These are phyloP conservation scores for Phyllosticta citribraziliensis DNA, from an alignment of 2,329 filamentous ascomycete genomes.

Conservation along the genomic window DNA sequence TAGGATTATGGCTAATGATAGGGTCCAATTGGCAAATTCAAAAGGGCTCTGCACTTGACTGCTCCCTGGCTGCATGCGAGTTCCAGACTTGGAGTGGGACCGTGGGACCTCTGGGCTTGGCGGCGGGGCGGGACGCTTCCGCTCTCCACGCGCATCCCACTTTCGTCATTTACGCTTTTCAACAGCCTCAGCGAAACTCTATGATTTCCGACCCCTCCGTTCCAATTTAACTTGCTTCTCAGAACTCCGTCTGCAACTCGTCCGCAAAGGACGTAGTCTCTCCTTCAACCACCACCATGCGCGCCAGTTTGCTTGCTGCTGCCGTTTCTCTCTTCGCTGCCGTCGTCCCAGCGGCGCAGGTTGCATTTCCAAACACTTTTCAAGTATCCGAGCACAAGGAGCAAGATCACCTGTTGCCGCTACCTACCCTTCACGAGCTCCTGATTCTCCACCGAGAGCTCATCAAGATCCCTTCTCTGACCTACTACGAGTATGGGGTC, in stretches of 20 bases:
- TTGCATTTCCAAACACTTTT: neutral
- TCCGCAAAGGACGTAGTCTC: neutral
- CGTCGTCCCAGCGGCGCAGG: neutral
- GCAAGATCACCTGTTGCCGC: neutral
- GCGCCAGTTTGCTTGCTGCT: neutral
- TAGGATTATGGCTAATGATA: neutral
- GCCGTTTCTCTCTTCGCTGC: neutral
- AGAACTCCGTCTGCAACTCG: neutral
- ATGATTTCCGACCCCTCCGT: neutral
- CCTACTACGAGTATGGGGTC: conserved; percentile 57
- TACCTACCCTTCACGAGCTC: conserved; percentile 35
- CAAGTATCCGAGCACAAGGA: neutral
- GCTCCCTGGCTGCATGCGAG: neutral
- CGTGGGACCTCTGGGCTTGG: neutral
- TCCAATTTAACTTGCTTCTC: neutral
- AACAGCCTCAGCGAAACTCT: neutral
- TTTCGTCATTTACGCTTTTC: conserved; percentile 5
- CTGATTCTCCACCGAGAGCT: conserved; percentile 66
- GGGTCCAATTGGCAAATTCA: neutral
- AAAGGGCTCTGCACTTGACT: neutral
- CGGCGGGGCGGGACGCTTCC: neutral
- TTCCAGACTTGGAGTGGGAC: neutral
- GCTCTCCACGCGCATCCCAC: neutral
- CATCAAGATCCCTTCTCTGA: conserved; percentile 64
- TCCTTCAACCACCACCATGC: conserved; percentile 1